Conservation (phyloP, 202 grass and related monocot genomes). For the Zoysia matrella region DNA sequence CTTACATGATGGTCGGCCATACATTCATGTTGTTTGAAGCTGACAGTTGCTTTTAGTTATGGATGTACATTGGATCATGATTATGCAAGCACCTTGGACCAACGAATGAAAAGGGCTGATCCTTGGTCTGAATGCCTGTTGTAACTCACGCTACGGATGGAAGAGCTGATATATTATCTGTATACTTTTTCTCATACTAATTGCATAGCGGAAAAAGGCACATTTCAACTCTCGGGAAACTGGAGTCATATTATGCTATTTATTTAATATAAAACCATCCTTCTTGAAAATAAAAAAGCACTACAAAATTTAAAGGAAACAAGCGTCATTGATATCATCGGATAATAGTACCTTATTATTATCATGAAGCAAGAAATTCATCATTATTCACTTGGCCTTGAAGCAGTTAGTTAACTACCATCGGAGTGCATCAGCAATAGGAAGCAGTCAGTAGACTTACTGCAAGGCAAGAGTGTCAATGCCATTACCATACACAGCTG, state of each 20-base stretch:
- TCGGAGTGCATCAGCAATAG: background rate
- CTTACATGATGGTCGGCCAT: background rate
- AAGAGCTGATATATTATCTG: background rate
- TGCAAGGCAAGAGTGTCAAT: background rate
- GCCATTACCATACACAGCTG: too few species aligned
- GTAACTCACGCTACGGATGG: background rate
- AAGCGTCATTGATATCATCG: background rate
- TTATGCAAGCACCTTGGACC: background rate
- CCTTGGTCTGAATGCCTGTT: background rate
- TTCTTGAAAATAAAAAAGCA: background rate
- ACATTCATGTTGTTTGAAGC: background rate
- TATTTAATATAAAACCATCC: background rate
- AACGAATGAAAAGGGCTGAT: too few species aligned
- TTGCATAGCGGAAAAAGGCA: too few species aligned
- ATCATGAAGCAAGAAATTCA: background rate
- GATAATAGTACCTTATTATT: background rate
- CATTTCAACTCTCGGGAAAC: too few species aligned
- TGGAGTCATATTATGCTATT: too few species aligned
- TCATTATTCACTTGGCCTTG: background rate
- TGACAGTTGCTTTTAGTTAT: background rate
- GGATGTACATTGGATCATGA: background rate
- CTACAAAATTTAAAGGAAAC: background rate
- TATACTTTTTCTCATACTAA: too few species aligned
- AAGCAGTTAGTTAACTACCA: slow-evolving; percentile 19
- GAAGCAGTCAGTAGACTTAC: slow-evolving; percentile 6